A percentile compares a stretch with the other conserved stretches of the same genome.
Evolutionary conservation across 345 rosid genomes (phyloP).

Genomic region (Populus ilicifolia): DNA sequence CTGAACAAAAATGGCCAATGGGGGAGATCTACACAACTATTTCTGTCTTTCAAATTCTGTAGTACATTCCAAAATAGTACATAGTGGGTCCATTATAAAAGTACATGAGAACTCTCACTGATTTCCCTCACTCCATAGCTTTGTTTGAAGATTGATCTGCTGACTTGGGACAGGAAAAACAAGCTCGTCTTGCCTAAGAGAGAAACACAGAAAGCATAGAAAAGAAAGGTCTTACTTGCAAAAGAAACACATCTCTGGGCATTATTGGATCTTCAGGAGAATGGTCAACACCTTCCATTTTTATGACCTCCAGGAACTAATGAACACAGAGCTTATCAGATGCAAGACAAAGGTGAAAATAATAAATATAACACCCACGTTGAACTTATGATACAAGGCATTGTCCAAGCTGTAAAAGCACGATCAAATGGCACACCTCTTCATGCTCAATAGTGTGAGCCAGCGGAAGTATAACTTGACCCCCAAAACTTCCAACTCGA

Average conservation of each 20-base stretch:
- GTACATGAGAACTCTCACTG: background rate
- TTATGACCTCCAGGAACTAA: conserved; percentile 93
- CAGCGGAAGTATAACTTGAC: conserved; percentile 92
- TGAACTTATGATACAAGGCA: background rate
- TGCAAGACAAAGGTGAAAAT: background rate
- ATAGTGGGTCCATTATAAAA: background rate
- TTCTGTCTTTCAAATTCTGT: background rate
- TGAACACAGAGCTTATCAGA: background rate
- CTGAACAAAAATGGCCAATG: background rate
- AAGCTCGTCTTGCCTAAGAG: background rate
- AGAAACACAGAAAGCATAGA: background rate
- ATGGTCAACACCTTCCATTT: conserved; percentile 79
- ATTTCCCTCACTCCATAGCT: background rate
- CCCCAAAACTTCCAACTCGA: conserved; percentile 79
- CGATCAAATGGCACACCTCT: conserved; percentile 54
- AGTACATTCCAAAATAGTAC: background rate
- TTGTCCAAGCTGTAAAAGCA: background rate
- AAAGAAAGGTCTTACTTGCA: conserved; percentile 61
- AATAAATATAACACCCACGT: background rate
- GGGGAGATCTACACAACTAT: background rate
- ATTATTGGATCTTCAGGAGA: conserved; percentile 88
- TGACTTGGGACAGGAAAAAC: background rate
- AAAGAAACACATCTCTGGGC: conserved; percentile 85
- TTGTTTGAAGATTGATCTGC: background rate
- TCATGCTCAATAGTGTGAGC: conserved; percentile 96